Evolutionary conservation across 805 yeast species (phyloP).

Genomic region (Candida silvicultrix): DNA sequence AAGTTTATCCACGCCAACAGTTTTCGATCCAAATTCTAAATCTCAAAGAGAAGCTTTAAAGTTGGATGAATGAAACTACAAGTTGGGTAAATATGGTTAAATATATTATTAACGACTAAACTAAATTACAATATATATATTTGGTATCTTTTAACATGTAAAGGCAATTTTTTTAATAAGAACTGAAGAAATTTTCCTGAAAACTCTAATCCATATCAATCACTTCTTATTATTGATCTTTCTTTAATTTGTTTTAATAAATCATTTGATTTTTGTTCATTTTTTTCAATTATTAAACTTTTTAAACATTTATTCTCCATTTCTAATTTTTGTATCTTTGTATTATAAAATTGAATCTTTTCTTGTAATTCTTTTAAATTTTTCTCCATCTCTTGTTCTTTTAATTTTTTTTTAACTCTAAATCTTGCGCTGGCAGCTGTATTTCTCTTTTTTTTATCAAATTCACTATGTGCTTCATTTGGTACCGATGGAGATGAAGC

Average conservation of each 20-base stretch:
- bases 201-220: not conserved
- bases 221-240: slow-evolving; percentile 9
- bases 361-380: slow-evolving; percentile 37
- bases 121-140: too few species aligned
- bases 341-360: slow-evolving; percentile 37
- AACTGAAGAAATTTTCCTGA: too few species aligned
- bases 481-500: not conserved
- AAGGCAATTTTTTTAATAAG: too few species aligned
- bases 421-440: slow-evolving; percentile 64
- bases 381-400: slow-evolving; percentile 53
- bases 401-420: slow-evolving; percentile 53
- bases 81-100: too few species aligned
- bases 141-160: too few species aligned
- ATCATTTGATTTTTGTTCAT: slow-evolving; percentile 34
- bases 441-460: slow-evolving; percentile 50
- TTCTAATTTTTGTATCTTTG: slow-evolving; percentile 45
- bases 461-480: slow-evolving; percentile 2
- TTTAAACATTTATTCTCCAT: slow-evolving; percentile 57
- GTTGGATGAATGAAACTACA: not conserved
- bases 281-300: slow-evolving; percentile 46
- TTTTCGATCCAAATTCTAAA: slow-evolving; percentile 36
- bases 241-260: slow-evolving; percentile 31
- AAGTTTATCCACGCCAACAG: slow-evolving; percentile 40
- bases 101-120: too few species aligned
- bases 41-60: slow-evolving; percentile 48